Evolutionary conservation across 257 asterid genomes (phyloP).

Genomic region (Schizonepeta tenuifolia): DNA sequence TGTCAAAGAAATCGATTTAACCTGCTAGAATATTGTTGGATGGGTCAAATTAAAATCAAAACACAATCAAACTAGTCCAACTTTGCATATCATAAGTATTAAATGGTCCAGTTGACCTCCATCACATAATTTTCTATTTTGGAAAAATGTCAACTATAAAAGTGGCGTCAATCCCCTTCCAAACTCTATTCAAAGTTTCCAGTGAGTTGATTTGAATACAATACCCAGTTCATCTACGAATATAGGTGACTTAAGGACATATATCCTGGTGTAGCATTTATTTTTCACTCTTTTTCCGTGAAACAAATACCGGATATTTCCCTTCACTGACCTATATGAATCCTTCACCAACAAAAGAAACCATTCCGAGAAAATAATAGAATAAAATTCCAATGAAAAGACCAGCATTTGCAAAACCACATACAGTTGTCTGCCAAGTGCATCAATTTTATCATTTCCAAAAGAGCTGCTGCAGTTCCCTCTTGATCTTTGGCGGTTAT

Average conservation of each 20-base stretch:
- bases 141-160: not conserved
- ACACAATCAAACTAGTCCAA: slow-evolving; percentile 16
- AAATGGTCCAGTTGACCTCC: not conserved
- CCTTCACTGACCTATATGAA: not conserved
- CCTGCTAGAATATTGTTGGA: slow-evolving; percentile 2
- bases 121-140: slow-evolving; percentile 1
- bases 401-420: slow-evolving; percentile 30
- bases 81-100: slow-evolving; percentile 1
- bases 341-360: slow-evolving; percentile 10
- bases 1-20: not conserved
- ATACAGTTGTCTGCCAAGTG: slow-evolving; percentile 83
- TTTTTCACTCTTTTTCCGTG: not conserved
- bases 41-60: not conserved
- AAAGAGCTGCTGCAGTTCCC: slow-evolving; percentile 48
- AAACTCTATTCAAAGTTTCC: slow-evolving; percentile 1
- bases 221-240: not conserved
- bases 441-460: slow-evolving; percentile 70
- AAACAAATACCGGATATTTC: not conserved
- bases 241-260: not conserved
- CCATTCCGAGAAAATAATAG: not conserved
- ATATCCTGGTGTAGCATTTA: not conserved
- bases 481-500: slow-evolving; percentile 44
- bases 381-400: slow-evolving; percentile 2
- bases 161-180: slow-evolving; percentile 8
- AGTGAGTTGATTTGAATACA: slow-evolving; percentile 2